Evolutionary conservation across 192 early-diverging fungal genomes (phyloP), one percentile per base, ranked within the genome.

Genomic region (Coemansia umbellata): DNA sequence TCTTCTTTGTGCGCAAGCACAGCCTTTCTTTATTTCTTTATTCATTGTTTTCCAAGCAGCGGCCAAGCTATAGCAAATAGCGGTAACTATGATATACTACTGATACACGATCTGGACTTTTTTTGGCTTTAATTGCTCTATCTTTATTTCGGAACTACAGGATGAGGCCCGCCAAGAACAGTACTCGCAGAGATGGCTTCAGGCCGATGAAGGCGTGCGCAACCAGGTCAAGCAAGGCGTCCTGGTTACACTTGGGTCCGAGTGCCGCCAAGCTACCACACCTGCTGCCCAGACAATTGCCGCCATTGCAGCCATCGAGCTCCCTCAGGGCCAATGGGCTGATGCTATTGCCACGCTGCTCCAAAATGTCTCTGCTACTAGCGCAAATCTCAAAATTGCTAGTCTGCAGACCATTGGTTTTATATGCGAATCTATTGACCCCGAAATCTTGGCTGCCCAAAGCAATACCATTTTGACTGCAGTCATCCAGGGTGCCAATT

Each of bases 401-500:
- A 87, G 91, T 28, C 79, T 99, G 47, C 85, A 92, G 53, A 78
- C 94, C 15, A 86, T 99, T 60, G 97, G 97, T 55, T 95, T 84
- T 53, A 85, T 95, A 43, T 98, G 95, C 80, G 95, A 99, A 74
- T 62, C 80, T 14, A 88, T 91, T 32, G 82, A 87, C 40, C 89
- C 89, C 21, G 81, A 89, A 27, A 84, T 93, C 36, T 76, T 99
- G 47, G 72, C 85, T 7, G 50, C 81, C 27, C 89, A 97, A 64
- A 81, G 92, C 53, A 92, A 94, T 67, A 71, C 82, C 24, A 97
- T 99, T 66, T 74, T 99, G 51, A 98, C 93, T 17, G 91, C 95
- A 0, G 90, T 99, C 37, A 85, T 92, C 10, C 87, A 92, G 67
- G 97, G 97, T 27, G 95, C 94, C n/a, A 85, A 88, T 27, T 92